Evolutionary conservation across 371 early-diverging fungal genomes (phyloP), one percentile per base, ranked within the genome.

Genomic region (Mortierella sp.): DNA sequence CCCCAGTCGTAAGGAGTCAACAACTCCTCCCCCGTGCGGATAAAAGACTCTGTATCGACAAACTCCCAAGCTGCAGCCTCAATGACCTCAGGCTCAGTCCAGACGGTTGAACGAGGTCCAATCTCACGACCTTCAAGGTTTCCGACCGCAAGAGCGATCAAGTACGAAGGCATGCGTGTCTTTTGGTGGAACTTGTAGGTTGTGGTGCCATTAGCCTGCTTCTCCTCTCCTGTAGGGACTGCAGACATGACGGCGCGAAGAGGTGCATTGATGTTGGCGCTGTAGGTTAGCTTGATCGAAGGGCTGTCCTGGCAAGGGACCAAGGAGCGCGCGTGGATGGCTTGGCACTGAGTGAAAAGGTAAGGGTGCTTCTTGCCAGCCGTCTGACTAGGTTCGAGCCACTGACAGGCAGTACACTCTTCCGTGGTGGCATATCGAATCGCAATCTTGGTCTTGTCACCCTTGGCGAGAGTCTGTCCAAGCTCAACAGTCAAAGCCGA

Each of bases 1-100:
- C 97, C 97, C 99, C 99, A 98, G 69, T 89, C 91, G 72, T 98
- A 98, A 27, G 95, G 94, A 48, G 94, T 95, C 58, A 97, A 82
- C 31, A 95, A 80, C 14, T 84, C 81, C 81, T 97, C 97, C 34
- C 94, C 97, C 5, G 89, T 91, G 52, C 81, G 80, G 61, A 98
- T 89, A 66, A 95, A 97, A 37, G 75, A 83, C 78, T 98, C 98
- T 26, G 96, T 95, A 66, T 94, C 96, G 30, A 83, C 87, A 83
- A 98, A 98, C 86, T 98, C 99, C 92, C 93, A 95, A 26, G 94
- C 97, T 54, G 94, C 93, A 31, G 86, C 85, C 32, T 97, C 93
- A 39, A 97, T 86, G 46, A 93, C 84, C 79, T 95, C 97, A 37
- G 97, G 97, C 82, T 99, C 99, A 32, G 91, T 89, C 96, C 96